phyloP scores from a whole-genome alignment of 306 rosid genomes.

The Vigna radiata region DNA sequence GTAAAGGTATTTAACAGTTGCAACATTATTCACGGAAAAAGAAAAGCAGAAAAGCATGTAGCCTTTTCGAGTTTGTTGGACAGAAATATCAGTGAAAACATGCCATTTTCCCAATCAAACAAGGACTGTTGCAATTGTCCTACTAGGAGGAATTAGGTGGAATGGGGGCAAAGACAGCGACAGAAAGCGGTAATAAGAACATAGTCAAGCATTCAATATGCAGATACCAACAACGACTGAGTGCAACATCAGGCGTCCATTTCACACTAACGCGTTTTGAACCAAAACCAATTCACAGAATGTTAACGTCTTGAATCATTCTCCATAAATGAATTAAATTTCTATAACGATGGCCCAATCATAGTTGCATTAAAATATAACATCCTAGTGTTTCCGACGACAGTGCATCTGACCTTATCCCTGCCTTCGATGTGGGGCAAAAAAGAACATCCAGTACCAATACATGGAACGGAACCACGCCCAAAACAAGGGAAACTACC shows the following conservation, averaged over 20 bases:
- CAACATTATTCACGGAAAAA: not conserved
- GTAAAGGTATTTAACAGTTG: not conserved
- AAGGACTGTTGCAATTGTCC: constrained; percentile 5
- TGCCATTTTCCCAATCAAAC: constrained; percentile 13
- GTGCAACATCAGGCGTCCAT: constrained; percentile 21
- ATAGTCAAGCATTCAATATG: not conserved
- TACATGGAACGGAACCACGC: constrained; percentile 8
- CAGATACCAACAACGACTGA: not conserved
- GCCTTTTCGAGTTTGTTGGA: constrained; percentile 20
- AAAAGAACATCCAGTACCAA: not conserved
- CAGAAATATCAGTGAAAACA: constrained; percentile 19
- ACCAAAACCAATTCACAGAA: not conserved
- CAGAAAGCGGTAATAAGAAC: constrained; percentile 4
- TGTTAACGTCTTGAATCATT: not conserved
- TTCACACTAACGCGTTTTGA: not conserved
- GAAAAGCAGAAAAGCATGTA: not conserved
- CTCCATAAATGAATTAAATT: not conserved
- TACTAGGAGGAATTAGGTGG: not conserved
- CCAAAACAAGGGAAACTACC: not conserved
- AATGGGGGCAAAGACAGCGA: not conserved
- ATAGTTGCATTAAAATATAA: not conserved
- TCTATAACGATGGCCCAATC: not conserved
- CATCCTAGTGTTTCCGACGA: too few species aligned
- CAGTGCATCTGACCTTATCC: not conserved
- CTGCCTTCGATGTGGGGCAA: not conserved